phyloP scores from a whole-genome alignment of 768 basidiomycete genomes.

The Termitomyces sp. region DNA sequence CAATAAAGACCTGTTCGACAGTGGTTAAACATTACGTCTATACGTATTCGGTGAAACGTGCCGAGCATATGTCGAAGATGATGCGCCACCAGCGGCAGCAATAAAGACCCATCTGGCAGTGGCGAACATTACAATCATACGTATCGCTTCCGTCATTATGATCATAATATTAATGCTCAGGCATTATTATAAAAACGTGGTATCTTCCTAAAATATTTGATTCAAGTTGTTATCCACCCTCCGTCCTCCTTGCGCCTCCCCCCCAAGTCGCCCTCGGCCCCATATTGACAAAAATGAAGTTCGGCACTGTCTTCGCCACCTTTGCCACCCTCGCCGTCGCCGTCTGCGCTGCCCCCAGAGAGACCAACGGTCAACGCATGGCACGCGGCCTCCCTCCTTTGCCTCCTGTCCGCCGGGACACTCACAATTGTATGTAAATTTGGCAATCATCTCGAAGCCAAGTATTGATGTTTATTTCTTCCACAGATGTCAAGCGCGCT shows the following conservation, averaged over 20 bases:
- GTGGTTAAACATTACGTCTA: background rate
- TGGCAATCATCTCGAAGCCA: no score
- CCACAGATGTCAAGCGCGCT: conserved; percentile 29
- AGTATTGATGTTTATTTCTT: background rate
- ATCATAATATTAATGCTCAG: conserved; percentile 3
- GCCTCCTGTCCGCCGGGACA: conserved; percentile 34
- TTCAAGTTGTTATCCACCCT: conserved; percentile 7
- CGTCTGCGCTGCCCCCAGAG: conserved; percentile 28
- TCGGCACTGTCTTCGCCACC: conserved; percentile 32
- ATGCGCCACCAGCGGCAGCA: conserved; percentile 8
- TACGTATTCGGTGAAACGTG: no score
- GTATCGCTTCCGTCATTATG: conserved; percentile 12
- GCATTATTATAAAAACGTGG: conserved; percentile 6
- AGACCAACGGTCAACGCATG: conserved; percentile 49
- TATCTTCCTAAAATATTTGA: background rate
- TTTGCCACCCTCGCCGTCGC: conserved; percentile 30
- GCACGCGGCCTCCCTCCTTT: conserved; percentile 46
- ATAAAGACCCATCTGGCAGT: background rate
- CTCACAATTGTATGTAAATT: conserved; percentile 25
- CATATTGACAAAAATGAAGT: conserved; percentile 29
- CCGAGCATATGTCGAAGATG: background rate
- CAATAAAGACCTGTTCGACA: background rate
- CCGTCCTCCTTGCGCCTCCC: conserved; percentile 10
- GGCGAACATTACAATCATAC: background rate
- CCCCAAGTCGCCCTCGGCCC: conserved; percentile 12